A percentile compares a stretch with the other conserved stretches of the same genome.
phyloP scores from a whole-genome alignment of 257 asterid species.

The Osmanthus fragrans region DNA sequence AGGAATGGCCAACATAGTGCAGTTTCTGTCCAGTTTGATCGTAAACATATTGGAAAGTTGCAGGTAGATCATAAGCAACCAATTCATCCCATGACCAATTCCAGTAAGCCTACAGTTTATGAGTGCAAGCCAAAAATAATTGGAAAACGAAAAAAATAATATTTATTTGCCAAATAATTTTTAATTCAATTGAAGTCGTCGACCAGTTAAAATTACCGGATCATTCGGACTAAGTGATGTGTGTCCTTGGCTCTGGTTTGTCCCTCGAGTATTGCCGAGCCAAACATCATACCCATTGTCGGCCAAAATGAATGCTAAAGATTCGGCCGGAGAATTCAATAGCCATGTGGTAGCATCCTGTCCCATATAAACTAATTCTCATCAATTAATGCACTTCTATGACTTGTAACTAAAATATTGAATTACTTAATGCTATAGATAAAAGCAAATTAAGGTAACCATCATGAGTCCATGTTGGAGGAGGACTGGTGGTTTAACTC shows the following conservation, averaged over 20 bases:
- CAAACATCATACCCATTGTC: conserved; percentile 74
- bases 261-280: conserved; percentile 68
- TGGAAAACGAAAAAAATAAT: background rate
- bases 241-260: conserved; percentile 62
- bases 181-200: background rate
- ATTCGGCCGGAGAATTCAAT: conserved; percentile 47
- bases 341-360: conserved; percentile 76
- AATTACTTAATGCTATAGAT: background rate
- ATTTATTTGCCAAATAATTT: background rate
- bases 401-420: background rate
- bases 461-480: conserved; percentile 73
- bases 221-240: conserved; percentile 53
- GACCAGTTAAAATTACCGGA: conserved; percentile 27
- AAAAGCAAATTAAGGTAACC: conserved; percentile 27
- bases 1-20: conserved; percentile 82
- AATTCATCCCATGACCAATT: conserved; percentile 93
- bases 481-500: conserved; percentile 50
- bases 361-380: background rate
- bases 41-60: conserved; percentile 47
- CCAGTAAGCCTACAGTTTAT: conserved; percentile 54
- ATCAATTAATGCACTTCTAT: background rate
- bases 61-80: conserved; percentile 62
- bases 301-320: conserved; percentile 63
- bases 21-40: conserved; percentile 60
- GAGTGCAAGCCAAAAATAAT: background rate